A percentile compares a stretch with the other conserved stretches of the same genome.
These are phyloP conservation scores for Neurospora sp. DNA, from an alignment of 495 filamentous ascomycete genomes.

Conservation along the genomic window DNA sequence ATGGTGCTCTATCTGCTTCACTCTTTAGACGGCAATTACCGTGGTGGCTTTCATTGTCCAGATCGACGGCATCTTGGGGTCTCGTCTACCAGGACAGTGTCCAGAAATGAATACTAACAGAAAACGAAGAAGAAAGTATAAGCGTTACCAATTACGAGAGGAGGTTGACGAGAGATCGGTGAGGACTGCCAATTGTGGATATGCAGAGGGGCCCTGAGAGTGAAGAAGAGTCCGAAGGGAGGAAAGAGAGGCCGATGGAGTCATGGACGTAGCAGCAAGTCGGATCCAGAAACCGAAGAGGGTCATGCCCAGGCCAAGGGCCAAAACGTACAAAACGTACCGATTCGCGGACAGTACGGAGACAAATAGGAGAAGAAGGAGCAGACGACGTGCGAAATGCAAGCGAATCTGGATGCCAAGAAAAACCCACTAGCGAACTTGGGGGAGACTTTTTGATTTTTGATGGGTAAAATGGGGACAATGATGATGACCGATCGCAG, in stretches of 20 bases:
- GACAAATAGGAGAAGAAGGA: background rate
- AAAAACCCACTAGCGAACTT: too few species aligned
- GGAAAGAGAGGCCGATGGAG: background rate
- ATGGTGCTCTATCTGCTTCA: background rate
- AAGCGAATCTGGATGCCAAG: constrained; percentile 3
- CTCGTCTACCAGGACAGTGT: background rate
- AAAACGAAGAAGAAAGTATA: background rate
- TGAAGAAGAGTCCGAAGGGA: background rate
- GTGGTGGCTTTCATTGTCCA: background rate
- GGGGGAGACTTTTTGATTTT: too few species aligned
- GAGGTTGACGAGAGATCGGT: background rate
- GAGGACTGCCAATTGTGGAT: background rate
- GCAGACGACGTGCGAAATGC: background rate
- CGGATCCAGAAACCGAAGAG: background rate
- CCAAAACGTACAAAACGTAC: background rate
- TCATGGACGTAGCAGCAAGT: background rate
- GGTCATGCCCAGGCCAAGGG: background rate
- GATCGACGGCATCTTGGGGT: background rate
- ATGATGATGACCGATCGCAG: background rate
- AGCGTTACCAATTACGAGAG: background rate
- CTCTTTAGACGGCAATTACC: background rate
- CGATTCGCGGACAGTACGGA: background rate
- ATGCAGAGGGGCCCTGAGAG: background rate
- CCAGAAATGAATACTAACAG: background rate
- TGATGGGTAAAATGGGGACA: background rate